A percentile compares a stretch with the other conserved stretches of the same genome.
Conservation (phyloP, 2,329 filamentous ascomycete species). For the Knoxdaviesia proteae region DNA sequence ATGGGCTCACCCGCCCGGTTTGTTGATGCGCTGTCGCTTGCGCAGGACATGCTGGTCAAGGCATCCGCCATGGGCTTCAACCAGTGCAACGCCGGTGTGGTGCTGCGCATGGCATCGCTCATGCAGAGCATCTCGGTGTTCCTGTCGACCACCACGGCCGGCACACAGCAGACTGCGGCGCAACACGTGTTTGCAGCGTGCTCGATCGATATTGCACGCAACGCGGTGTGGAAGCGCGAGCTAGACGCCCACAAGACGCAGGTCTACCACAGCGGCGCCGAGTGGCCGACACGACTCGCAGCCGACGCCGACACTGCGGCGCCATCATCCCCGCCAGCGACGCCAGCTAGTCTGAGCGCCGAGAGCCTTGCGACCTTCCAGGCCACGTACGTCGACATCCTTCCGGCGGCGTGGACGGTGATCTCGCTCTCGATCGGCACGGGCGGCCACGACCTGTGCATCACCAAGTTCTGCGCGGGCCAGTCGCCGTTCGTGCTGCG, state of each 20-base stretch:
- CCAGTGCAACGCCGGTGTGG: slow-evolving; percentile 32
- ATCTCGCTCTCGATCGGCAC: slow-evolving; percentile 73
- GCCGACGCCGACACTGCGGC: slow-evolving; percentile 27
- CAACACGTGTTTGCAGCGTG: slow-evolving; percentile 38
- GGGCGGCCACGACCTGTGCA: slow-evolving; percentile 61
- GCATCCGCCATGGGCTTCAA: slow-evolving; percentile 37
- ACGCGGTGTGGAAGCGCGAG: slow-evolving; percentile 46
- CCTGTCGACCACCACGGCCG: slow-evolving; percentile 36
- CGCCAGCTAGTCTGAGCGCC: no score
- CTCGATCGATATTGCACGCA: slow-evolving; percentile 49
- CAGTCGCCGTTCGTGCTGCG: slow-evolving; percentile 70
- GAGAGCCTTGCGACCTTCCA: slow-evolving; percentile 32
- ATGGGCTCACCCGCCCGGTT: slow-evolving; percentile 18
- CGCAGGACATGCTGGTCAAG: slow-evolving; percentile 43
- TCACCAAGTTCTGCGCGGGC: slow-evolving; percentile 63
- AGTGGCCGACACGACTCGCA: slow-evolving; percentile 22
- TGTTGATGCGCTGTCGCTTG: slow-evolving; percentile 37
- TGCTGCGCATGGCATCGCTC: slow-evolving; percentile 41
- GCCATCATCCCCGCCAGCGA: no score
- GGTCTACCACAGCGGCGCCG: not conserved
- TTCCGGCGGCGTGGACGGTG: slow-evolving; percentile 67
- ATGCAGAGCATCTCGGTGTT: slow-evolving; percentile 45
- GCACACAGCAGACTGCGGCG: slow-evolving; percentile 21
- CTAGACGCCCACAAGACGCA: slow-evolving; percentile 19
- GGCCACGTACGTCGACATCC: slow-evolving; percentile 62